Base-by-base conservation (phyloP, 257 asterid species). In the Marsdenia floribunda region DNA sequence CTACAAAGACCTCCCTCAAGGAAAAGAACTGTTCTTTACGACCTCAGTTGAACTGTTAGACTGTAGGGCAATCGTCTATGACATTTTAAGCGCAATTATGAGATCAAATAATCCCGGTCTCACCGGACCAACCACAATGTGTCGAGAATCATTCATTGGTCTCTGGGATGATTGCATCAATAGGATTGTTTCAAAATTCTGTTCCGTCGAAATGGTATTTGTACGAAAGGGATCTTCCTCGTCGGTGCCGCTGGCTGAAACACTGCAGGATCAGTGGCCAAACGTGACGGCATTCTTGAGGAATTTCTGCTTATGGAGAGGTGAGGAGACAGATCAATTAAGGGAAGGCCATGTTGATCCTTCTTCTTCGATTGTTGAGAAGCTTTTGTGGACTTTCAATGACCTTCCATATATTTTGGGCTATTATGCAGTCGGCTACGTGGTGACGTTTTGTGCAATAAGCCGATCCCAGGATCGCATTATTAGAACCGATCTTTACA, bases 161-260 rank as follows among this genome's bases (percentile, higher is more conserved):
- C 76, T 85, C 38, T 85, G 89, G 89, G 89, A 85, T 70, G 89
- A 85, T 72, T 83, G 84, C 80, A 64, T 85, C 38, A 85, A 85
- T 50, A 70, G 87, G 65, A 73, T 75, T 3, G 77, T 85, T 3
- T 80, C 87, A 5, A 83, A 76, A 58, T 81, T 85, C 73, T 85
- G 85, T 16, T 73, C 82, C 8, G 21, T 72, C 0, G 89, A 85
- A 29, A 81, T 85, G 89, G 78, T 80, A 5, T 81, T 85, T 26
- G 73, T 81, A 3, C 71, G 87, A 24, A 83, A 85, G 50, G 76
- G 81, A 6, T 44, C 76, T 1, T 83, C 9, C 49, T 8, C 46
- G 46, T 40, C 46, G 8, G 6, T 81, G 0, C 70, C 82, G 0
- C 44, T 80, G 22, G 80, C 81, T 9, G 83, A 76, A 15, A 72